phyloP scores from a whole-genome alignment of 176 grass and related monocot species.

The Oryza rufipogon region DNA sequence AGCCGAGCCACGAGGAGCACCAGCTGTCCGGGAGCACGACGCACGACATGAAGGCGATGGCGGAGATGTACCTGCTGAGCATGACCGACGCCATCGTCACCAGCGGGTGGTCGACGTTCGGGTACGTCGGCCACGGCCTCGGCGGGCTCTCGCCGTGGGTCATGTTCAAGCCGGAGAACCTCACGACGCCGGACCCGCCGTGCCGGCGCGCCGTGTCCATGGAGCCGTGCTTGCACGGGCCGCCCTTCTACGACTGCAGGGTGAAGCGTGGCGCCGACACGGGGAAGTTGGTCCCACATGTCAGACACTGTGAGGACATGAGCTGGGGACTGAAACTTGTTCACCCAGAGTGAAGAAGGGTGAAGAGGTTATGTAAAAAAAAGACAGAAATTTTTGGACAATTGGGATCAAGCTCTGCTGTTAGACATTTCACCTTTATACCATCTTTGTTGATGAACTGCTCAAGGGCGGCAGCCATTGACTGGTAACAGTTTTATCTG shows the following conservation, averaged over 20 bases:
- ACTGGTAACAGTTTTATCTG: background rate
- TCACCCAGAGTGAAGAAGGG: conserved; percentile 36
- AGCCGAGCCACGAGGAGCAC: conserved; percentile 73
- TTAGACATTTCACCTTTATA: background rate
- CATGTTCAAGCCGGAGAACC: conserved; percentile 52
- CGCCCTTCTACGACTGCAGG: conserved; percentile 44
- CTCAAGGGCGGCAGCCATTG: background rate
- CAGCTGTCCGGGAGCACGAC: conserved; percentile 42
- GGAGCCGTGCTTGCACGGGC: conserved; percentile 51
- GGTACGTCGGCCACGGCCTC: conserved; percentile 47
- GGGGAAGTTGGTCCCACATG: conserved; percentile 42
- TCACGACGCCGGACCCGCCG: conserved; percentile 35
- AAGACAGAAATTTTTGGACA: background rate
- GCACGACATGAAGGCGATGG: conserved; percentile 70
- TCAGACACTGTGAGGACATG: conserved; percentile 57
- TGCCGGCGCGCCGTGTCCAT: conserved; percentile 38
- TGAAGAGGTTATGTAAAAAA: conserved; percentile 2
- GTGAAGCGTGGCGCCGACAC: conserved; percentile 35
- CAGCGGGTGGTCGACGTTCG: conserved; percentile 58
- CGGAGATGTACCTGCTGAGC: conserved; percentile 65
- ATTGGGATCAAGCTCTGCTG: background rate
- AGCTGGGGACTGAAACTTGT: conserved; percentile 58
- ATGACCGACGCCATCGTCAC: conserved; percentile 57
- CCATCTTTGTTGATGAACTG: background rate
- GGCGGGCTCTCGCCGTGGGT: conserved; percentile 60